These are phyloP conservation scores for Suhomyces vadensis DNA, from an alignment of 805 yeast species.

Conservation along the genomic window DNA sequence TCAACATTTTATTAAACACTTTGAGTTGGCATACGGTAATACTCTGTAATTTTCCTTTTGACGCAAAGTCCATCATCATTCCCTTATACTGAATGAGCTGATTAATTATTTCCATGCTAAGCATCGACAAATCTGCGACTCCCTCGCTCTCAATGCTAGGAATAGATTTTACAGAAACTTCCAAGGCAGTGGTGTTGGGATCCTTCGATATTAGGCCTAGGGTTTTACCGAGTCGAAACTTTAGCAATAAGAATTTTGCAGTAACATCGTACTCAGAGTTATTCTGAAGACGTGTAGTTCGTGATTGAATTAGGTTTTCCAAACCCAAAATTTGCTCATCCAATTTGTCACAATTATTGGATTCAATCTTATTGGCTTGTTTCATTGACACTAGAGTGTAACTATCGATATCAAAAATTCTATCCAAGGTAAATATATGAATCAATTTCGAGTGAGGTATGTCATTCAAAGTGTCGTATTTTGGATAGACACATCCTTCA, in stretches of 20 bases:
- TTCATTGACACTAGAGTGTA: slow-evolving; percentile 2
- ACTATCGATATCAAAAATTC: slow-evolving; percentile 5
- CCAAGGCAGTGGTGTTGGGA: not conserved
- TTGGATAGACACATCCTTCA: not conserved
- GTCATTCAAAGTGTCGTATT: not conserved
- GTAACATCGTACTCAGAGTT: not conserved
- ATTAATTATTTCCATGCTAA: slow-evolving; percentile 15
- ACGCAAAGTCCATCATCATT: slow-evolving; percentile 7
- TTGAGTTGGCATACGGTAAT: slow-evolving; percentile 16
- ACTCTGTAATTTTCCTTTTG: not conserved
- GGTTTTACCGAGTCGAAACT: not conserved
- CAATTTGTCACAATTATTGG: not conserved
- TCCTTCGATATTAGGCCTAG: not conserved
- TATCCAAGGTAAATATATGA: not conserved
- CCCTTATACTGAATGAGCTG: slow-evolving; percentile 19
- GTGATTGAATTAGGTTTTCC: not conserved
- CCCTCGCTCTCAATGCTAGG: slow-evolving; percentile 13
- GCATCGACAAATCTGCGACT: not conserved
- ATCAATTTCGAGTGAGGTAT: not conserved
- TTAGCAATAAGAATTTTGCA: not conserved
- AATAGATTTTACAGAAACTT: slow-evolving; percentile 8
- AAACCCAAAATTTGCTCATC: not conserved
- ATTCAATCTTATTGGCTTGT: not conserved
- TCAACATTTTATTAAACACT: slow-evolving; percentile 16
- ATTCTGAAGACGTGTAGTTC: not conserved